Percentiles rank a stretch among this genome's conserved stretches.
phyloP scores from a whole-genome alignment of 2,329 filamentous ascomycete species.

The Fusarium avenaceum region DNA sequence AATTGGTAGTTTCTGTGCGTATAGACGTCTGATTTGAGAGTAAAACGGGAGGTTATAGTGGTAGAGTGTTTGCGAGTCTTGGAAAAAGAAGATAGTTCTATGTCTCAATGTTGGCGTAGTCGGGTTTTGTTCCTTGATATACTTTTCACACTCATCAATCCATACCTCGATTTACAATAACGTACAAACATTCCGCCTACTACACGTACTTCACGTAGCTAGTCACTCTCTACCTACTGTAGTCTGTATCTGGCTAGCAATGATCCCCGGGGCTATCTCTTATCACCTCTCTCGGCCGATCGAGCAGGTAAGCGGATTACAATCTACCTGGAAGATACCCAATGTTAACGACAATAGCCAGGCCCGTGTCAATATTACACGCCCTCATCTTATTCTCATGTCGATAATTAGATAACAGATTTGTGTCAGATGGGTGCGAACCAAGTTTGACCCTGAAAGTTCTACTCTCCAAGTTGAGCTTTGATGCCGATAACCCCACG shows the following conservation, averaged over 20 bases:
- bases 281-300: neutral
- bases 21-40: too few species aligned
- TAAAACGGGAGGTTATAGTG: too few species aligned
- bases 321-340: neutral
- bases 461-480: neutral
- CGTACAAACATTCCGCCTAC: neutral
- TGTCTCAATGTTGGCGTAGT: neutral
- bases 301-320: neutral
- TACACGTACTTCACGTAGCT: neutral
- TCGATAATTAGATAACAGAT: neutral
- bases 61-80: neutral
- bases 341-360: too few species aligned
- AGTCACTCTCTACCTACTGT: neutral
- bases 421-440: neutral
- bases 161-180: neutral
- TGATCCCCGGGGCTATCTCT: neutral
- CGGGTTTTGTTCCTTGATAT: neutral
- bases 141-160: neutral
- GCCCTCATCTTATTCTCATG: neutral
- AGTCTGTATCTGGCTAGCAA: neutral
- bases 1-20: too few species aligned
- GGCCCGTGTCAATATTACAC: neutral
- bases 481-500: neutral
- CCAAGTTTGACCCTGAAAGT: neutral
- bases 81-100: neutral